Evolutionary conservation across 768 basidiomycete genomes (phyloP), one percentile per base, ranked within the genome.

Genomic region (Agaricus subrufescens): DNA sequence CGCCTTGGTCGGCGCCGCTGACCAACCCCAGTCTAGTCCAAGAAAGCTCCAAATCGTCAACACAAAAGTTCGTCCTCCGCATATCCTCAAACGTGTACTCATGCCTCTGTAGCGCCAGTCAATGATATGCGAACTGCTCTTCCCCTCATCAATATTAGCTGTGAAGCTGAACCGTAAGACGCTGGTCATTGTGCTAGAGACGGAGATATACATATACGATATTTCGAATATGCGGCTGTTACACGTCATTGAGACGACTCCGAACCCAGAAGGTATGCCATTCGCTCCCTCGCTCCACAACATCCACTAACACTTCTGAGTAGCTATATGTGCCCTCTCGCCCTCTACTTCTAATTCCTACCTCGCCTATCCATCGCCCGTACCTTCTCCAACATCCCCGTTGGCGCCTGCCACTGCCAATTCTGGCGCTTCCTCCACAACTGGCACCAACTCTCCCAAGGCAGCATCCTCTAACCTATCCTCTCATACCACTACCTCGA

Each of bases 151-250:
- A 3, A 95, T 99, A 53, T 85, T 99, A 27, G 84, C 91, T n/a
- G 96, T 99, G 68, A 98, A 97, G 75, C 81, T 99, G 65, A 99
- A 99, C 73, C 85, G 97, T 52, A 96, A 97, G 72, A 90, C 94
- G 0, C 83, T 99, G 46, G 92, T 98, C 30, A 94, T 99, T 63
- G 89, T 98, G 5, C 82, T 99, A 48, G 97, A 98, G 68, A 83
- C 83, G n/a, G 95, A 98, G 70, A 98, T 99, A 46, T 99, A 99
- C 75, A 94, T 98, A 49, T 98, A 98, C 67, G 97, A 99, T 68
- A 98, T 98, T 65, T 91, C 89, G 47, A 99, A 98, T 62, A 98
- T 99, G 97, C 87, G 94, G 56, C 80, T 99, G 27, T 73, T 97
- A 39, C 96, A 98, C 69, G 96, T 98, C 40, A 95, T 98, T 45